phyloP scores from a whole-genome alignment of 495 filamentous ascomycete species.

The Pseudotulostoma volvatum region DNA sequence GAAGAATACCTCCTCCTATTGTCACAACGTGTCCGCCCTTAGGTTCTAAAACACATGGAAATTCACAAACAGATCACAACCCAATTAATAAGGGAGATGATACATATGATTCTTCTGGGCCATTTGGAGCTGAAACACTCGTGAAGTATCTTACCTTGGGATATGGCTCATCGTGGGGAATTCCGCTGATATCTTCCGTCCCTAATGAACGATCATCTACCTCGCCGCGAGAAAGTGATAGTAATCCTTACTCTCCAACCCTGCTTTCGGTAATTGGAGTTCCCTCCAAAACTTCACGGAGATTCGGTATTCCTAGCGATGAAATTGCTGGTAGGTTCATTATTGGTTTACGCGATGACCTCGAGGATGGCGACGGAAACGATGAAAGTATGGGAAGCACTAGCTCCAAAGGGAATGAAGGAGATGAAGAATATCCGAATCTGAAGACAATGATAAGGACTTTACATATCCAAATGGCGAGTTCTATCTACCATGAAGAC shows the following conservation, averaged over 20 bases:
- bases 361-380: conserved; percentile 11
- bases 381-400: conserved; percentile 1
- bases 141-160: conserved; percentile 47
- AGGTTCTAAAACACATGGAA: conserved; percentile 7
- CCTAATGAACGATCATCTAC: neutral
- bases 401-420: conserved; percentile 4
- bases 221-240: neutral
- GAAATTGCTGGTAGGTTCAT: conserved; percentile 42
- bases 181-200: neutral
- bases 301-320: neutral
- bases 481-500: conserved; percentile 6
- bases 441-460: conserved; percentile 33
- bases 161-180: conserved; percentile 42
- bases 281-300: neutral
- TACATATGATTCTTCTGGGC: neutral
- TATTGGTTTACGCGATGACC: conserved; percentile 50
- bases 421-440: conserved; percentile 21
- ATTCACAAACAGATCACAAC: neutral
- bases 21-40: conserved; percentile 12
- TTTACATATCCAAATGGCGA: conserved; percentile 26
- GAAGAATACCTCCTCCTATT: conserved; percentile 31
- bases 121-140: conserved; percentile 26
- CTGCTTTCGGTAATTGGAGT: neutral
- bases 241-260: neutral
- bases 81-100: conserved; percentile 2